These are phyloP conservation scores for Barnettozyma sucrosica DNA, from an alignment of 805 yeast species.

Conservation along the genomic window DNA sequence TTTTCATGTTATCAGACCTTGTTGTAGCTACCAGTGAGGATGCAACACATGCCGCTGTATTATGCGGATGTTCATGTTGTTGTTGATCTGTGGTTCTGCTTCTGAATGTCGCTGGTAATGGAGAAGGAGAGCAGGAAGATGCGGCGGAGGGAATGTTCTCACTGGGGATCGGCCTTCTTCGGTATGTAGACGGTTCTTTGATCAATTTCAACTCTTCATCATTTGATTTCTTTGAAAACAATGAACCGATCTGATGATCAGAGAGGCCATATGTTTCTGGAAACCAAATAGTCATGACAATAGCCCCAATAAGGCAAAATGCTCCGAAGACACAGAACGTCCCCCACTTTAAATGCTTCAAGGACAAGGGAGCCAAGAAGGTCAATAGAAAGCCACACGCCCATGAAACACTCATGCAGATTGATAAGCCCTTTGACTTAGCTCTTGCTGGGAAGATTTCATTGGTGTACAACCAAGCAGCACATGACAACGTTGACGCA, in stretches of 20 bases:
- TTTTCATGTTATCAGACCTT: background rate
- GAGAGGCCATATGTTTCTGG: constrained; percentile 39
- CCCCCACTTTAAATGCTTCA: constrained; percentile 34
- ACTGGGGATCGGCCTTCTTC: background rate
- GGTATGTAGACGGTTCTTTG: background rate
- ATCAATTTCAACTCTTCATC: background rate
- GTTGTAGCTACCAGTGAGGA: background rate
- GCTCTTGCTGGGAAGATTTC: constrained; percentile 43
- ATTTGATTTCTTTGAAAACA: constrained; percentile 12
- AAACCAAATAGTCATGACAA: constrained; percentile 29
- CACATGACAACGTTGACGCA: constrained; percentile 40
- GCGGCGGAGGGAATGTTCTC: background rate
- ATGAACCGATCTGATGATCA: constrained; percentile 23
- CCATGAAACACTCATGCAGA: constrained; percentile 45
- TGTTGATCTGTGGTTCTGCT: background rate
- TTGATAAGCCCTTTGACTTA: constrained; percentile 41
- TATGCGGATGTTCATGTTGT: background rate
- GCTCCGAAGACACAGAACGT: constrained; percentile 35
- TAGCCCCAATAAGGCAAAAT: constrained; percentile 29
- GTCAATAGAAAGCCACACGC: constrained; percentile 32
- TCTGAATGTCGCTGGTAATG: background rate
- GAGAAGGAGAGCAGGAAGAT: background rate
- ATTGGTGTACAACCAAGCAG: constrained; percentile 44
- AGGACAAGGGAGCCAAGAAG: constrained; percentile 35
- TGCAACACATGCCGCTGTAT: background rate